phyloP scores from a whole-genome alignment of 2,329 filamentous ascomycete species.

The Aspergillus jensenii region DNA sequence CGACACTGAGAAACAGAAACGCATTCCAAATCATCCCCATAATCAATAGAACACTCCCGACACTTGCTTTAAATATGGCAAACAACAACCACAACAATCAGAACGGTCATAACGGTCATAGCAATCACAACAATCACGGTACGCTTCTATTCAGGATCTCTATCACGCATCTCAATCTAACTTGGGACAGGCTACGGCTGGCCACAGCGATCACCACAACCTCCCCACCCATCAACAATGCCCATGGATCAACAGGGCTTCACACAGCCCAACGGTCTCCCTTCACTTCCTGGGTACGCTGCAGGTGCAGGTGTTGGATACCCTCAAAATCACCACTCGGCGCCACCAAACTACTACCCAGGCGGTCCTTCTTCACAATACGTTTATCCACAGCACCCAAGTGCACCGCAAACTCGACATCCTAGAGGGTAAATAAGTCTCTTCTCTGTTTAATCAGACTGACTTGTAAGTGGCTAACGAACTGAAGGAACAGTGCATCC shows the following conservation, averaged over 20 bases:
- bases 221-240: conserved; percentile 27
- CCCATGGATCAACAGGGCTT: conserved; percentile 28
- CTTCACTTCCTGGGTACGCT: conserved; percentile 23
- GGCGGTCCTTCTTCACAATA: conserved; percentile 21
- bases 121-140: conserved; percentile 28
- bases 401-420: conserved; percentile 16
- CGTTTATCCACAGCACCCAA: conserved; percentile 14
- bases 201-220: conserved; percentile 30
- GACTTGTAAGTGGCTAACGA: background rate
- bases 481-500: conserved; percentile 14
- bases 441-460: background rate
- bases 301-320: conserved; percentile 28
- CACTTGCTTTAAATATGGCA: conserved; percentile 30
- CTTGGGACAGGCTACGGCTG: conserved; percentile 29
- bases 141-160: conserved; percentile 11
- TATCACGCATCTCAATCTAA: conserved; percentile 14
- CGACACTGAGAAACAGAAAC: background rate
- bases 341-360: conserved; percentile 23
- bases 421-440: conserved; percentile 22
- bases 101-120: no score
- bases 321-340: conserved; percentile 19
- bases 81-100: conserved; percentile 29
- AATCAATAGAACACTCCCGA: conserved; percentile 11
- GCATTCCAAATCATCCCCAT: background rate
- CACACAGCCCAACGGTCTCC: conserved; percentile 25